Percentiles rank a stretch among this genome's conserved stretches.
Conservation (phyloP, 305 asterid genomes). For the Striga hermonthica region DNA sequence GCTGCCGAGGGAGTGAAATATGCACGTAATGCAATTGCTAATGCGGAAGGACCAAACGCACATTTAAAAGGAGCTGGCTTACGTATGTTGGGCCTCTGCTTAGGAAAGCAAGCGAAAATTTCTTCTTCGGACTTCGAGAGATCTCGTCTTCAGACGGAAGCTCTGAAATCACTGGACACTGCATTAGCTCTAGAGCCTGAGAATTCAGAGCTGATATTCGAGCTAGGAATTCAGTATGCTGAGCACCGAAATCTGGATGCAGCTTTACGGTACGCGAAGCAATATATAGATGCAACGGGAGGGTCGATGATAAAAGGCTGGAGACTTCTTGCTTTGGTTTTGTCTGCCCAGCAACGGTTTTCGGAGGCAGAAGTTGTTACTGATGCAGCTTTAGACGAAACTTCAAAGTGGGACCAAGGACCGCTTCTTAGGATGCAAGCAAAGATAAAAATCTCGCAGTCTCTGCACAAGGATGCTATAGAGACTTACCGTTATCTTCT, state of each 20-base stretch:
- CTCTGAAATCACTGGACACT: constrained; percentile 73
- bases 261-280: constrained; percentile 78
- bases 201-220: constrained; percentile 69
- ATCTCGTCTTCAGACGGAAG: constrained; percentile 87
- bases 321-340: constrained; percentile 86
- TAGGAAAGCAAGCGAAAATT: constrained; percentile 79
- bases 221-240: constrained; percentile 80
- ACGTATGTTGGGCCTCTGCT: constrained; percentile 80
- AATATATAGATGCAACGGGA: constrained; percentile 84
- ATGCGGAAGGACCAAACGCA: constrained; percentile 52
- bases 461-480: constrained; percentile 69
- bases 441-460: constrained; percentile 75
- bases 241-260: constrained; percentile 81
- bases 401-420: constrained; percentile 94
- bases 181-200: constrained; percentile 72
- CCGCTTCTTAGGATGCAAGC: constrained; percentile 86
- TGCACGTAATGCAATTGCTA: constrained; percentile 67
- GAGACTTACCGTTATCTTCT: constrained; percentile 87
- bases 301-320: constrained; percentile 84
- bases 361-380: constrained; percentile 82
- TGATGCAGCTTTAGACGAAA: constrained; percentile 95
- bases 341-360: constrained; percentile 85
- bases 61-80: constrained; percentile 85
- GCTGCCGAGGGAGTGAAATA: constrained; percentile 86
- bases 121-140: constrained; percentile 89